phyloP scores from a whole-genome alignment of 176 grass and related monocot species.

The Aegilops longissima region DNA sequence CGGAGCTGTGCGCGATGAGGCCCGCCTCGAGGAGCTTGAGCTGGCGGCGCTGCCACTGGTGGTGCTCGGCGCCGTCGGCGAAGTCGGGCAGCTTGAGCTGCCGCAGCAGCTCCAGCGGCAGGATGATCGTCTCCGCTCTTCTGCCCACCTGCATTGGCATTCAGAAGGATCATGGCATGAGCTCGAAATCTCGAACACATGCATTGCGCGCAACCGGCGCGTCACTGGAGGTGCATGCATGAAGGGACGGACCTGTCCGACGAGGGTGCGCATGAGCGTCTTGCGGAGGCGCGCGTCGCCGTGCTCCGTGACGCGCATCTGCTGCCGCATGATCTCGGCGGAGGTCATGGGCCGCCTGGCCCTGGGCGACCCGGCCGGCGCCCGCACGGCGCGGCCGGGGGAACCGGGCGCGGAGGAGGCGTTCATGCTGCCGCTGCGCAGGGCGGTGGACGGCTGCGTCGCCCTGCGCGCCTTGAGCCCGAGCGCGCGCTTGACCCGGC shows the following conservation, averaged over 20 bases:
- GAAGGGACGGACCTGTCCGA: constrained; percentile 75
- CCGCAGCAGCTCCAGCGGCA: constrained; percentile 87
- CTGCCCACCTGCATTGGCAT: constrained; percentile 38
- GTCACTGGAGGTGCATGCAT: background rate
- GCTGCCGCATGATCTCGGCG: constrained; percentile 90
- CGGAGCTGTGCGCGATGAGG: constrained; percentile 48
- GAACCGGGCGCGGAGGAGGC: constrained; percentile 51
- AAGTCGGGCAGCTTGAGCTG: constrained; percentile 84
- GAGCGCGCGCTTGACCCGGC: constrained; percentile 65
- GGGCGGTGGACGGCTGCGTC: constrained; percentile 45
- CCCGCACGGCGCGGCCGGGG: constrained; percentile 32
- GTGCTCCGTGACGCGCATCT: constrained; percentile 77
- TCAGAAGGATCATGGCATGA: background rate
- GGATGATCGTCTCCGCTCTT: constrained; percentile 70
- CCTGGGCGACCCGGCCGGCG: constrained; percentile 43
- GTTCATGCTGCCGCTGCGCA: constrained; percentile 31
- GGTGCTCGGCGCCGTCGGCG: constrained; percentile 64
- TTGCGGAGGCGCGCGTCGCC: constrained; percentile 79
- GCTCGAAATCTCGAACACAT: background rate
- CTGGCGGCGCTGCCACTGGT: constrained; percentile 83
- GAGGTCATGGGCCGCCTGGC: constrained; percentile 78
- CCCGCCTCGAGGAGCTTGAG: constrained; percentile 76
- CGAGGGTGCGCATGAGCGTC: constrained; percentile 86
- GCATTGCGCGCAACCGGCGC: background rate
- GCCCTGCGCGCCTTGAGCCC: constrained; percentile 70